Conservation (phyloP, 2,329 filamentous ascomycete species). For the Stachybotrys elegans region DNA sequence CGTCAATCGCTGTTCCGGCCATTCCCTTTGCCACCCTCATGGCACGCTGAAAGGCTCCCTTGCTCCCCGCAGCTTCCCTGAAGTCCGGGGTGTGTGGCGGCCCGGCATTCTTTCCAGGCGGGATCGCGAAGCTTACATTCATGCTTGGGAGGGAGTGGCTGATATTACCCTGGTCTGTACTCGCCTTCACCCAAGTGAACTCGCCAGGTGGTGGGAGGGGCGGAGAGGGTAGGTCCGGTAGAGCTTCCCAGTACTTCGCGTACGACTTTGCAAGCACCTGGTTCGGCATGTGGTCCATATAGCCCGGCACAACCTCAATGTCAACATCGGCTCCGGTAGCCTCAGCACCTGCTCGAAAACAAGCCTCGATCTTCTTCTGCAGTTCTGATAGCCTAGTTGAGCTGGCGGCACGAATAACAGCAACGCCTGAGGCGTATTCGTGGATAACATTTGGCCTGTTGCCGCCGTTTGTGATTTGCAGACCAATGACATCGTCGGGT, state of each 20-base stretch:
- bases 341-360: constrained; percentile 32
- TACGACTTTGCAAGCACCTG: constrained; percentile 39
- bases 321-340: constrained; percentile 43
- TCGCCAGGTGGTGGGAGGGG: constrained; percentile 27
- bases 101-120: constrained; percentile 22
- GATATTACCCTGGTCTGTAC: constrained; percentile 55
- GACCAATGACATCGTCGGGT: constrained; percentile 44
- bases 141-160: constrained; percentile 53
- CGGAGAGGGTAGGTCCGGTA: constrained; percentile 22
- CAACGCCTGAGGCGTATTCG: constrained; percentile 35
- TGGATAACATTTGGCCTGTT: constrained; percentile 53
- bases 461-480: constrained; percentile 49
- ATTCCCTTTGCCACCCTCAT: constrained; percentile 16
- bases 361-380: constrained; percentile 34
- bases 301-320: constrained; percentile 32
- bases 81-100: constrained; percentile 17
- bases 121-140: constrained; percentile 46
- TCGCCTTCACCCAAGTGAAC: constrained; percentile 44
- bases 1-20: constrained; percentile 16
- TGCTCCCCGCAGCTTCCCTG: constrained; percentile 14
- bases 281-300: constrained; percentile 52
- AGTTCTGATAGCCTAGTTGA: constrained; percentile 21
- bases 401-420: constrained; percentile 19
- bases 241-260: constrained; percentile 36
- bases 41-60: constrained; percentile 14